Conservation (phyloP, 2,329 filamentous ascomycete species). For the Alternaria arborescens region DNA sequence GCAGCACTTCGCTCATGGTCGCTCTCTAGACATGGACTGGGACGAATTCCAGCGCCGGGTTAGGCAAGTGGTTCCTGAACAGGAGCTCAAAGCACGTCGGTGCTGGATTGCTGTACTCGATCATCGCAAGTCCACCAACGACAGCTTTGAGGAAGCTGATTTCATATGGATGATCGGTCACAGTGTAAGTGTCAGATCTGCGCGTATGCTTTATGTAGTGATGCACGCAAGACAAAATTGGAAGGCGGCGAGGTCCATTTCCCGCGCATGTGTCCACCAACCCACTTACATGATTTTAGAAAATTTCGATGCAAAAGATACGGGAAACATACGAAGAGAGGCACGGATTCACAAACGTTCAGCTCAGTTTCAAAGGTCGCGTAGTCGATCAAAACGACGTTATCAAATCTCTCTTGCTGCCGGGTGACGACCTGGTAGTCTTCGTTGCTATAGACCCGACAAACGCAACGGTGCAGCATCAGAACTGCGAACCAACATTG, state of each 20-base stretch:
- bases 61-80: slow-evolving; percentile 23
- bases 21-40: slow-evolving; percentile 28
- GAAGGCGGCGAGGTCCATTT: background rate
- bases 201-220: background rate
- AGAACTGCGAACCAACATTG: background rate
- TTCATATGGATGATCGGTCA: slow-evolving; percentile 51
- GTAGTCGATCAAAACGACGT: slow-evolving; percentile 5
- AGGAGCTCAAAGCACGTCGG: slow-evolving; percentile 30
- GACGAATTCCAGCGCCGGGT: slow-evolving; percentile 31
- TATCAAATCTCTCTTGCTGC: slow-evolving; percentile 13
- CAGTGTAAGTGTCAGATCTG: slow-evolving; percentile 28
- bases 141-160: slow-evolving; percentile 28
- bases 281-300: slow-evolving; percentile 19
- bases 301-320: slow-evolving; percentile 32
- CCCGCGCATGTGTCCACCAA: background rate
- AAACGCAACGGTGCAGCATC: background rate
- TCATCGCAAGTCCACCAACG: slow-evolving; percentile 23
- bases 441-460: slow-evolving; percentile 6
- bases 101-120: slow-evolving; percentile 49
- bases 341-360: slow-evolving; percentile 17
- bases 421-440: slow-evolving; percentile 12
- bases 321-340: slow-evolving; percentile 22
- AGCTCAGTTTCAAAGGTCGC: slow-evolving; percentile 27
- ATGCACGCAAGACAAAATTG: background rate
- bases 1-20: background rate